A percentile compares a stretch with the other conserved stretches of the same genome.
Conservation (phyloP, 2,329 filamentous ascomycete genomes). For the Fusarium sp. region DNA sequence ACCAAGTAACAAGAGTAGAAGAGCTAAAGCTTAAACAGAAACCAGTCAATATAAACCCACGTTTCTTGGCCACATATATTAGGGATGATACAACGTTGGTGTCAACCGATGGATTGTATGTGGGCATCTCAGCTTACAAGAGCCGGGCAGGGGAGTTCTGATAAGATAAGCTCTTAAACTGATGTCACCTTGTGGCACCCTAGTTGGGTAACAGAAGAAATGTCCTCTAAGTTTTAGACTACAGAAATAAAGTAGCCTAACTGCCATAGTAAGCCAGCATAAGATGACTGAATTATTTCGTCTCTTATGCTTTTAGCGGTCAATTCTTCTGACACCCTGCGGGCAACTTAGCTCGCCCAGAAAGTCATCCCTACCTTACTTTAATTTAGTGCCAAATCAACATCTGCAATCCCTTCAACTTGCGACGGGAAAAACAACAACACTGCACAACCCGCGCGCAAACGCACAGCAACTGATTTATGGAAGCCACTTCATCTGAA, state of each 20-base stretch:
- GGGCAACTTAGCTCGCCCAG: neutral
- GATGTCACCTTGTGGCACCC: slow-evolving; percentile 29
- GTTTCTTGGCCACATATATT: neutral
- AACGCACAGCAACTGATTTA: neutral
- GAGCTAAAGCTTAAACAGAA: neutral
- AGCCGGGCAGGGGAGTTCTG: slow-evolving; percentile 4
- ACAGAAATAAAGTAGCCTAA: no score
- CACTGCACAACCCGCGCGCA: neutral
- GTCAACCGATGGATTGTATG: slow-evolving; percentile 4
- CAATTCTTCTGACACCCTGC: no score
- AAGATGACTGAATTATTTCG: no score
- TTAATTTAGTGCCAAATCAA: neutral
- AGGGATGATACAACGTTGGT: slow-evolving; percentile 11
- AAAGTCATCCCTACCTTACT: neutral
- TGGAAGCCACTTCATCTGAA: slow-evolving; percentile 33
- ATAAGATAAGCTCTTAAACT: slow-evolving; percentile 36
- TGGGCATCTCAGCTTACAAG: slow-evolving; percentile 6
- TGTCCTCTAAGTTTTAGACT: no score
- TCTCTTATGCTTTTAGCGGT: no score
- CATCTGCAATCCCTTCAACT: slow-evolving; percentile 8
- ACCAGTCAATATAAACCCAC: neutral
- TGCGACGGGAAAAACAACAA: neutral
- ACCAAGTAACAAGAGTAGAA: neutral
- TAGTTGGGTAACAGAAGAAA: no score
- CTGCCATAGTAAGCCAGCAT: no score